Conservation (phyloP, 495 filamentous ascomycete species). For the Halenospora varia region DNA sequence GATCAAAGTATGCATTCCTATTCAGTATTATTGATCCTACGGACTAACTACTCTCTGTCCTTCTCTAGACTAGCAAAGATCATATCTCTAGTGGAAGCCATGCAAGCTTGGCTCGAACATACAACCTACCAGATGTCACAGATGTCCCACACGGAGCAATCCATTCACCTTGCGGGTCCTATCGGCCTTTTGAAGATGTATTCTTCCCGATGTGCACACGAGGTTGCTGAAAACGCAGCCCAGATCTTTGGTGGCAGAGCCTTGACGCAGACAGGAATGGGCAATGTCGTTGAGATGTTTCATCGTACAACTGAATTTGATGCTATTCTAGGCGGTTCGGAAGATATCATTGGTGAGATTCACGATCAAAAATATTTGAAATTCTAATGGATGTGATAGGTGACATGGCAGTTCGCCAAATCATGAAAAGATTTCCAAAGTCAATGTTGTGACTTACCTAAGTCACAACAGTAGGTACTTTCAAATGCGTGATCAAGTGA, state of each 20-base stretch:
- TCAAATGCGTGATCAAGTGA: too few relatives aligned
- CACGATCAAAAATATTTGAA: too few relatives aligned
- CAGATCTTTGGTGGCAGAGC: constrained; percentile 87
- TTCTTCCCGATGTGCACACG: constrained; percentile 69
- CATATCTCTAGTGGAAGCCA: constrained; percentile 78
- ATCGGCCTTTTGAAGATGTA: constrained; percentile 82
- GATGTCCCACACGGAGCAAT: constrained; percentile 76
- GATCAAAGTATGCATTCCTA: too few relatives aligned
- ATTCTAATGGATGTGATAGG: too few relatives aligned
- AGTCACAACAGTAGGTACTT: too few relatives aligned
- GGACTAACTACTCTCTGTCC: too few relatives aligned
- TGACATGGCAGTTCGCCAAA: too few relatives aligned
- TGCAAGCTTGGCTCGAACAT: constrained; percentile 82
- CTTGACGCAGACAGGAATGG: constrained; percentile 80
- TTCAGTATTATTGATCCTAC: too few relatives aligned
- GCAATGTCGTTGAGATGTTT: constrained; percentile 74
- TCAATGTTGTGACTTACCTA: too few relatives aligned
- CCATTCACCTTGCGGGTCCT: constrained; percentile 71
- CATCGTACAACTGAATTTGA: constrained; percentile 81
- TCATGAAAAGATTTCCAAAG: too few relatives aligned
- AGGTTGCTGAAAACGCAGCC: constrained; percentile 76
- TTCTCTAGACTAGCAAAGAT: constrained; percentile 87
- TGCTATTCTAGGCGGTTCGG: constrained; percentile 78
- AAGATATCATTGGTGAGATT: constrained; percentile 84
- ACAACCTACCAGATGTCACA: constrained; percentile 86